Percentiles rank a stretch among this genome's conserved stretches.
phyloP scores from a whole-genome alignment of 352 stramenopile species.

The Thraustochytrium sp. region DNA sequence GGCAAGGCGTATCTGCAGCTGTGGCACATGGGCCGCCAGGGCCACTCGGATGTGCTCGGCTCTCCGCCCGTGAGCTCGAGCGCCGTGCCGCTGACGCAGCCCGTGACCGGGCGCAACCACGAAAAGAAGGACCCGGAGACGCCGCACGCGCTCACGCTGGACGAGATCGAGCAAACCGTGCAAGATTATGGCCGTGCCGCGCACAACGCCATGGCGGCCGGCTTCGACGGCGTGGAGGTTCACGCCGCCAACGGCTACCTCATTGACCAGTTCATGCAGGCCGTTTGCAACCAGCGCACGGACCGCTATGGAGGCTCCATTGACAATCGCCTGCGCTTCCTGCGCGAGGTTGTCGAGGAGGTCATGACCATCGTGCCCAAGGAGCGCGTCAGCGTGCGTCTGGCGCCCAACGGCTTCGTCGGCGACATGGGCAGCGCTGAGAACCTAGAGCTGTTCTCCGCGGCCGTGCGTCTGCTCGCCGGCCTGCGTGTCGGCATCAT shows the following conservation, averaged over 20 bases:
- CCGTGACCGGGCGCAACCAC: conserved; percentile 51
- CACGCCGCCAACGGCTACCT: conserved; percentile 82
- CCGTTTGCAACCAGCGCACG: conserved; percentile 66
- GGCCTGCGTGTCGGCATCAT: conserved; percentile 44
- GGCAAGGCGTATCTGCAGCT: conserved; percentile 70
- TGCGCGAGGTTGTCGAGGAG: conserved; percentile 58
- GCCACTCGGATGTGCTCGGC: conserved; percentile 54
- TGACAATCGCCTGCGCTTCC: conserved; percentile 70
- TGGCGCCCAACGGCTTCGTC: not conserved
- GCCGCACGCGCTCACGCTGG: conserved; percentile 59
- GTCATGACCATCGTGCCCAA: conserved; percentile 58
- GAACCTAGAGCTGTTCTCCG: conserved; percentile 50
- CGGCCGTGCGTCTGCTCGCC: not conserved
- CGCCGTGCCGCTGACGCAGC: conserved; percentile 55
- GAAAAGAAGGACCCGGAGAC: conserved; percentile 52
- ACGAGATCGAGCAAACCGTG: conserved; percentile 66
- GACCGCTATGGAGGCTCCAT: conserved; percentile 72
- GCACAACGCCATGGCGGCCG: conserved; percentile 59
- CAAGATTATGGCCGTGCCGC: conserved; percentile 63
- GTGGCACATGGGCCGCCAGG: conserved; percentile 69
- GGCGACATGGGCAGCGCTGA: conserved; percentile 54
- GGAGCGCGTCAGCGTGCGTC: conserved; percentile 44
- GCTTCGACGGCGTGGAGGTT: conserved; percentile 79
- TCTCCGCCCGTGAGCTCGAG: not conserved
- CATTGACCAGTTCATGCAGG: conserved; percentile 78